phyloP scores from a whole-genome alignment of 306 rosid species.

The Boehmeria nivea region DNA sequence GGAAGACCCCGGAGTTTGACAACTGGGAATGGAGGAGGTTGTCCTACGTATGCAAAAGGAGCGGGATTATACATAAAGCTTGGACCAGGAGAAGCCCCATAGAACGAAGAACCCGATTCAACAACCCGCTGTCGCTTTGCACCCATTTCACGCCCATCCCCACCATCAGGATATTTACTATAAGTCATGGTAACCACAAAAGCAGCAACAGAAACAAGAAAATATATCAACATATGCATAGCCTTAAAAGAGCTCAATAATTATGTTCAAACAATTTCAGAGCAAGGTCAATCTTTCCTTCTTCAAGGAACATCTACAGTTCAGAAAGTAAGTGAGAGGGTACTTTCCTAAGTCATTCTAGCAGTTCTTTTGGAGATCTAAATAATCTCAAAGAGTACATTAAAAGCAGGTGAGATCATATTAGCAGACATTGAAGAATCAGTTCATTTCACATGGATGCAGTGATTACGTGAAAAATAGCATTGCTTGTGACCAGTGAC shows the following conservation, averaged over 20 bases:
- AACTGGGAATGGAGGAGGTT: constrained; percentile 84
- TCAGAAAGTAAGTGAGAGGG: not conserved
- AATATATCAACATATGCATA: constrained; percentile 10
- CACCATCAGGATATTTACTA: constrained; percentile 59
- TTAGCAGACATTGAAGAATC: too few species aligned
- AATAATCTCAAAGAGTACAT: not conserved
- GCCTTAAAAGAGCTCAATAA: not conserved
- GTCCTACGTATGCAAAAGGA: constrained; percentile 74
- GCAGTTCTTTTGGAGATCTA: not conserved
- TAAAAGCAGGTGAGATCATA: not conserved
- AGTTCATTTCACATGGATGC: too few species aligned
- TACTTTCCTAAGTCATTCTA: not conserved
- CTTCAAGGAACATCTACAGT: not conserved
- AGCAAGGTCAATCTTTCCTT: not conserved
- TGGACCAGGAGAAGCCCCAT: constrained; percentile 70
- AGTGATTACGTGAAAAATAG: too few species aligned
- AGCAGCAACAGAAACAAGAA: constrained; percentile 11
- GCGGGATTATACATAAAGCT: constrained; percentile 69
- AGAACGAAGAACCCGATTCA: constrained; percentile 75
- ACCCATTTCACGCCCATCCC: constrained; percentile 92
- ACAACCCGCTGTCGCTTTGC: constrained; percentile 80
- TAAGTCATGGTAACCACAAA: constrained; percentile 21
- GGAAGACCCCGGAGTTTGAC: constrained; percentile 90
- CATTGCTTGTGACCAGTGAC: too few species aligned
- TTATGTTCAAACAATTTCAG: not conserved